These are phyloP conservation scores for Eutypella sp. DNA, from an alignment of 2,329 filamentous ascomycete species.

Conservation along the genomic window DNA sequence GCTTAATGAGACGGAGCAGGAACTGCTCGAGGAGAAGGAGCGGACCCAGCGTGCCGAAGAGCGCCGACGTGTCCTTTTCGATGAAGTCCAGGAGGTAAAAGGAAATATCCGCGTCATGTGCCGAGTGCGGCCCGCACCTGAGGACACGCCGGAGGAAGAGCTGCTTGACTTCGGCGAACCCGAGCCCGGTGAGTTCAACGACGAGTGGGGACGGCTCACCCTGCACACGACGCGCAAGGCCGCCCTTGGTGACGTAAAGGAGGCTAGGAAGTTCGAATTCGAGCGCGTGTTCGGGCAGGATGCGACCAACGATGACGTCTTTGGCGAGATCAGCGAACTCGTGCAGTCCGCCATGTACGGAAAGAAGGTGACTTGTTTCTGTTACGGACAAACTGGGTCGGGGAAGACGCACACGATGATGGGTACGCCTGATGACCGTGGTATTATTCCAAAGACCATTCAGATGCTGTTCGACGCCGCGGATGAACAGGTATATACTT, in stretches of 20 bases:
- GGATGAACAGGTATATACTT: conserved; percentile 78
- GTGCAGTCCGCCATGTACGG: conserved; percentile 89
- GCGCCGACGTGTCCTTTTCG: conserved; percentile 73
- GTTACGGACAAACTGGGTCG: conserved; percentile 92
- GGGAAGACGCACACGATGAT: conserved; percentile 95
- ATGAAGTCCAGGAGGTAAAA: conserved; percentile 91
- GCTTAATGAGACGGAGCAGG: not conserved
- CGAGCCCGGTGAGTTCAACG: conserved; percentile 61
- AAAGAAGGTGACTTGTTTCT: conserved; percentile 96
- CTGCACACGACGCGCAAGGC: conserved; percentile 73
- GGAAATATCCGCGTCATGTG: conserved; percentile 98
- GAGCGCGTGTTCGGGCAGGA: conserved; percentile 81
- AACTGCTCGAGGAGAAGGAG: conserved; percentile 29
- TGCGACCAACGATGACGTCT: conserved; percentile 76
- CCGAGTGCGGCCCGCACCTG: conserved; percentile 71
- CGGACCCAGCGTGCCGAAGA: conserved; percentile 82
- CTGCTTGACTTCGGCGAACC: conserved; percentile 37
- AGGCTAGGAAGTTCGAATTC: conserved; percentile 78
- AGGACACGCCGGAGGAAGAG: conserved; percentile 51
- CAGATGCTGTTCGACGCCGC: conserved; percentile 80
- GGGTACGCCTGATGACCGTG: conserved; percentile 34
- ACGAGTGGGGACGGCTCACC: conserved; percentile 76
- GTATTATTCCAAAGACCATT: conserved; percentile 88
- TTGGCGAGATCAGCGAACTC: conserved; percentile 88
- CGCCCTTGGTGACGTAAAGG: conserved; percentile 66